A percentile compares a stretch with the other conserved stretches of the same genome.
These are phyloP conservation scores for Cladosporium austrohemisphaericum DNA, from an alignment of 2,329 filamentous ascomycete genomes.

Conservation along the genomic window DNA sequence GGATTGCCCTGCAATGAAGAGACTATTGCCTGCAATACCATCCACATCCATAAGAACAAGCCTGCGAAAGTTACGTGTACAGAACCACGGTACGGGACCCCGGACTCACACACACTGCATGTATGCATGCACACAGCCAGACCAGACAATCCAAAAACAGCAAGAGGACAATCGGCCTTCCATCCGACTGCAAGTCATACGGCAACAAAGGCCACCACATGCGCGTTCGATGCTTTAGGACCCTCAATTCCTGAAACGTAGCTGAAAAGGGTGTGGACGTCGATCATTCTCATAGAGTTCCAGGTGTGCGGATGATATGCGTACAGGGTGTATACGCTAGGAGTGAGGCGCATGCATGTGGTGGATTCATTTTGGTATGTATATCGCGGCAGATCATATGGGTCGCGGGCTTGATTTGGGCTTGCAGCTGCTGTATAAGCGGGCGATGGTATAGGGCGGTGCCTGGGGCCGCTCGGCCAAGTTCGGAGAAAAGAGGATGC, in stretches of 20 bases:
- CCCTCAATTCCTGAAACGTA: background rate
- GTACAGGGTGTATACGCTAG: no score
- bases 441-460: background rate
- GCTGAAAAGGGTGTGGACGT: background rate
- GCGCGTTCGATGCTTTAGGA: no score
- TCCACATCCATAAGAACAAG: no score
- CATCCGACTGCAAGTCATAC: no score
- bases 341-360: no score
- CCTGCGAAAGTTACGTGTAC: background rate
- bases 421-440: conserved; percentile 3
- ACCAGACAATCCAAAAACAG: no score
- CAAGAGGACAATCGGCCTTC: no score
- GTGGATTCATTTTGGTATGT: background rate
- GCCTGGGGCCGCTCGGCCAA: background rate
- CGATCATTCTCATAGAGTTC: background rate
- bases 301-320: no score
- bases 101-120: conserved; percentile 5
- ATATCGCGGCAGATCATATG: conserved; percentile 2
- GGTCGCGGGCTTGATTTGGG: background rate
- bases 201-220: background rate
- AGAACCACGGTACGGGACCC: conserved; percentile 9
- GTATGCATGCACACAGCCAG: background rate
- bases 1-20: background rate
- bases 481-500: background rate
- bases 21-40: background rate